These are phyloP conservation scores for Aspergillus uvarum DNA, from an alignment of 2,329 filamentous ascomycete species.

Conservation along the genomic window DNA sequence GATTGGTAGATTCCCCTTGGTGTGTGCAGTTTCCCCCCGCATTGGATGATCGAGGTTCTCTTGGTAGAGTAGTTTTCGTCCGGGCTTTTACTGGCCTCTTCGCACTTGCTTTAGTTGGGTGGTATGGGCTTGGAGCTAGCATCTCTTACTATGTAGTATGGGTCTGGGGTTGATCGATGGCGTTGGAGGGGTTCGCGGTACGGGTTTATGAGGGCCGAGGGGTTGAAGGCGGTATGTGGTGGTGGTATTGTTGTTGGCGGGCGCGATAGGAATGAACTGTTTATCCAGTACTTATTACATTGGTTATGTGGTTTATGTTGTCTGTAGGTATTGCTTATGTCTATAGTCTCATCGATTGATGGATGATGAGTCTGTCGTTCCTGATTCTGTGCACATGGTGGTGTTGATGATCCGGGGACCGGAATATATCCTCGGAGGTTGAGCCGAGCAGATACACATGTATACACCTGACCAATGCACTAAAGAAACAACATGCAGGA, in stretches of 20 bases:
- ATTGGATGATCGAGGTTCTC: neutral
- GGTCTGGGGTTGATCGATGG: no score
- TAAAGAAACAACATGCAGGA: neutral
- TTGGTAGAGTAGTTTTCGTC: neutral
- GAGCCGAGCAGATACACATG: neutral
- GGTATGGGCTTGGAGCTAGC: neutral
- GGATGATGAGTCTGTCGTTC: no score
- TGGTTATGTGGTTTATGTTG: no score
- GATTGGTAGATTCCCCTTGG: no score
- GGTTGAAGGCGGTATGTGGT: neutral
- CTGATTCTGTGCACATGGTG: no score
- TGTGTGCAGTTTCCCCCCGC: neutral
- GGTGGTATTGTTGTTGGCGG: neutral
- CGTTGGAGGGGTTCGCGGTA: neutral
- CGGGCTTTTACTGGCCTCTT: neutral
- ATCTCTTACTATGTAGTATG: no score
- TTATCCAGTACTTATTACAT: neutral
- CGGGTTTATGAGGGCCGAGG: neutral
- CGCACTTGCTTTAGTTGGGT: neutral
- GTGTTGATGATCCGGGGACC: neutral
- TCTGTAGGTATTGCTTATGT: no score
- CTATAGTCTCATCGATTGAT: no score
- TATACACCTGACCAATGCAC: neutral
- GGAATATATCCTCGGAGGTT: neutral
- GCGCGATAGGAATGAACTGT: neutral